A percentile compares a stretch with the other conserved stretches of the same genome.
Conservation (phyloP, 257 asterid species). For the Fraxinus quadrangulata region DNA sequence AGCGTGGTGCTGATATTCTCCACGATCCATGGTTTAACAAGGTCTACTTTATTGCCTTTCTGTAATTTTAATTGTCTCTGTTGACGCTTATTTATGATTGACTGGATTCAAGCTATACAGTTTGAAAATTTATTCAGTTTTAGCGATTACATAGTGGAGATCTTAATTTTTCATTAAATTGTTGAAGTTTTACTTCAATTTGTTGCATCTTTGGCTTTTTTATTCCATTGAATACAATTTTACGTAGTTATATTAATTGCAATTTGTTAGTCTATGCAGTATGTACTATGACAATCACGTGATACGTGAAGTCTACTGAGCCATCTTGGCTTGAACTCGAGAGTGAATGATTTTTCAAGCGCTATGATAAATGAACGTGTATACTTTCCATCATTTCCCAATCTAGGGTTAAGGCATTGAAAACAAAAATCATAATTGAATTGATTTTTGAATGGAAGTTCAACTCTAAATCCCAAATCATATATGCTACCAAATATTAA, state of each 20-base stretch:
- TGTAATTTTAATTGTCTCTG: not conserved
- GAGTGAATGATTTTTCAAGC: not conserved
- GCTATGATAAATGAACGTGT: slow-evolving; percentile 5
- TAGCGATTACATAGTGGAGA: slow-evolving; percentile 19
- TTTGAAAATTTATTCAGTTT: slow-evolving; percentile 12
- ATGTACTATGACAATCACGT: not conserved
- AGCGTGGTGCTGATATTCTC: slow-evolving; percentile 97
- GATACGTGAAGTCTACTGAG: not conserved
- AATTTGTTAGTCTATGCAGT: not conserved
- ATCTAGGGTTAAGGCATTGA: not conserved
- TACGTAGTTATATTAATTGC: not conserved
- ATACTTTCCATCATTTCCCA: too few relatives aligned
- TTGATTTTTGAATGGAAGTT: not conserved
- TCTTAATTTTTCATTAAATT: slow-evolving; percentile 7
- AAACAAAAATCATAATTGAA: slow-evolving; percentile 5
- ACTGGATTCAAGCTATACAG: slow-evolving; percentile 15
- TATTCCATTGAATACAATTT: not conserved
- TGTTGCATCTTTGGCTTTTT: not conserved
- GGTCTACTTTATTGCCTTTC: slow-evolving; percentile 40
- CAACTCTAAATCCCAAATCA: not conserved
- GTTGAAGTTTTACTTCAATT: not conserved
- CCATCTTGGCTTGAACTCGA: not conserved
- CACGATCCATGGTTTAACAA: slow-evolving; percentile 99
- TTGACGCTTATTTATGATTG: slow-evolving; percentile 17
- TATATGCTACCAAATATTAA: not conserved